Conservation (phyloP, 179 eudicot genomes). For the Silene vulgaris region DNA sequence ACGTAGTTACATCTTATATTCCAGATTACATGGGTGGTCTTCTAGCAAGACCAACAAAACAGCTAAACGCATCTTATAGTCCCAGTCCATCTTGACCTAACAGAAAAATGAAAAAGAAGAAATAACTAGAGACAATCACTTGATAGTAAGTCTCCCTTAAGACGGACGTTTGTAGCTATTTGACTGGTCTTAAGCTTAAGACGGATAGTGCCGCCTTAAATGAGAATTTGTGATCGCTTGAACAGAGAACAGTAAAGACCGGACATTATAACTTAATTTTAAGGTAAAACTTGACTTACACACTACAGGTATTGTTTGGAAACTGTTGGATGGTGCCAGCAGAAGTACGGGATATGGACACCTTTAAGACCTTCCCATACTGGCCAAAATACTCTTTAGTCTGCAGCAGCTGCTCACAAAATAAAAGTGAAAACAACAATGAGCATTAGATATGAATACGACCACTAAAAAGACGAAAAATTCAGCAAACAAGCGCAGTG, state of each 20-base stretch:
- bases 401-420: slow-evolving; percentile 60
- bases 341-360: slow-evolving; percentile 83
- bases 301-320: slow-evolving; percentile 81
- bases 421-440: background rate
- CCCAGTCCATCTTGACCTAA: background rate
- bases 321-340: slow-evolving; percentile 90
- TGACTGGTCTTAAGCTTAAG: too few relatives aligned
- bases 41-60: too few relatives aligned
- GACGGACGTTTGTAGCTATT: too few relatives aligned
- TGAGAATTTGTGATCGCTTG: background rate
- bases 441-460: background rate
- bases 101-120: background rate
- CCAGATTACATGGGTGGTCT: too few relatives aligned
- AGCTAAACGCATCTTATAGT: too few relatives aligned
- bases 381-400: slow-evolving; percentile 70
- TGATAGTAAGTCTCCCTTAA: background rate
- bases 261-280: background rate
- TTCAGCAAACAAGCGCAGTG: background rate
- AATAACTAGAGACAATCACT: background rate
- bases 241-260: background rate
- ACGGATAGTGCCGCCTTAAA: too few relatives aligned
- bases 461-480: background rate
- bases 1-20: background rate
- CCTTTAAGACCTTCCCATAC: slow-evolving; percentile 84
- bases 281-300: slow-evolving; percentile 37